phyloP scores from a whole-genome alignment of 2,329 filamentous ascomycete genomes.

The Periglandula ipomoeae region DNA sequence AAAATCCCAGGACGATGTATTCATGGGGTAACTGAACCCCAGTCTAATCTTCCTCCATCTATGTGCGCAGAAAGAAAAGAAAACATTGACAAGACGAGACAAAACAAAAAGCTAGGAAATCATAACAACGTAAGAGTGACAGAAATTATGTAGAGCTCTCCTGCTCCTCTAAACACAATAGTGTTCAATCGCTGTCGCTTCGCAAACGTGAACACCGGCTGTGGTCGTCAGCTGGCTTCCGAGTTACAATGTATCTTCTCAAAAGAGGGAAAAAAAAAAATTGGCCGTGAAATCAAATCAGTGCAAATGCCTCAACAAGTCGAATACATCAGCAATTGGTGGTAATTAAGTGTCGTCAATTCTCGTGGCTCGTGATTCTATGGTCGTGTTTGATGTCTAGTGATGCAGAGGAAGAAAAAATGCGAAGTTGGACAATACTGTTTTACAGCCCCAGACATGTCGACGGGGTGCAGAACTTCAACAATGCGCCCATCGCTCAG shows the following conservation, averaged over 20 bases:
- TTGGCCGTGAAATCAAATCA: too few species aligned
- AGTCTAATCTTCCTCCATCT: too few species aligned
- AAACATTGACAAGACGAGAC: too few species aligned
- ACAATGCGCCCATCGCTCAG: not conserved
- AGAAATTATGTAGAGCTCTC: not conserved
- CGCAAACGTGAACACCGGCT: too few species aligned
- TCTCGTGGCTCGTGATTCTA: constrained; percentile 1
- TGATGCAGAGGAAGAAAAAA: not conserved
- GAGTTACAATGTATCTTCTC: not conserved
- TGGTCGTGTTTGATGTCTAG: not conserved
- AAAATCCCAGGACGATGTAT: too few species aligned
- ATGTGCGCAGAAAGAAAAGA: too few species aligned
- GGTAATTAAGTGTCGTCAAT: not conserved
- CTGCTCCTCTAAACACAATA: not conserved
- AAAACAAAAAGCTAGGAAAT: too few species aligned
- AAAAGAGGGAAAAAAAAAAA: too few species aligned
- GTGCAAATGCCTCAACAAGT: not conserved
- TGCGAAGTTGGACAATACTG: not conserved
- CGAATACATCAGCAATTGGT: not conserved
- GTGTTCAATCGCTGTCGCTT: not conserved
- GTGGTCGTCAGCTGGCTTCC: too few species aligned
- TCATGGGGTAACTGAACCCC: too few species aligned
- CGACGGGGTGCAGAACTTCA: not conserved
- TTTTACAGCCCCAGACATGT: not conserved
- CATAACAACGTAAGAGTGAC: too few species aligned